Evolutionary conservation across 768 basidiomycete species (phyloP), one percentile per base, ranked within the genome.

Genomic region (Leccinum longicurvipes): DNA sequence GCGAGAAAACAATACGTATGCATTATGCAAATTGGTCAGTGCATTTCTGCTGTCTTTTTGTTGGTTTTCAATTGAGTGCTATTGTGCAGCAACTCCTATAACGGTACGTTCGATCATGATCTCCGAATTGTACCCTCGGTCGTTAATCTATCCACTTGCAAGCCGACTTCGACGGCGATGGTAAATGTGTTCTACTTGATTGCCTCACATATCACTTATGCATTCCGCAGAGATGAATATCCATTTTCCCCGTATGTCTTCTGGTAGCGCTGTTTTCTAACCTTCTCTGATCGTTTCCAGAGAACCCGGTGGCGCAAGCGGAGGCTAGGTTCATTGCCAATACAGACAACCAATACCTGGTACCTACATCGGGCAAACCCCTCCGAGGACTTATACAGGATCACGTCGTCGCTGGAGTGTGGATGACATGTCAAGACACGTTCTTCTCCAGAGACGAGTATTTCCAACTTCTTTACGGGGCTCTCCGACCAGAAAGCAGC

Each of bases 1-100:
- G 96, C 24, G 97, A 99, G 74, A 99, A 98, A 78, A 98, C 97
- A 0, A 98, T 99, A 69, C 84, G 97, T 14, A 95, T 99, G 95
- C 97, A 99, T 76, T 99, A 99, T 68, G 96, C 97, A 24, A 99
- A 99, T 67, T 99, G 96, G 94, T 96, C 56, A 51, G 85, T 76
- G 44, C 51, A 9, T 15, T 64, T 55, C 14, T 55, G 10, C 36
- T 12, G 47, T 21, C 54, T 54, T 48, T 19, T 46, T 24, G 21
- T 11, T 27, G 11, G 25, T 39, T 44, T 46, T 39, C n/a, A n/a
- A 54, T 66, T 58, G 52, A 72, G 53, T 28, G 31, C 58, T 36
- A 53, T 32, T 47, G 28, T 41, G 9, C 65, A 96, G 93, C 74
- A 98, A 98, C 71, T 98, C 96, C 2, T 98, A 98, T 72, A 98